Base-by-base conservation (phyloP, 768 basidiomycete species). In the Phanerodontia chrysosporium region DNA sequence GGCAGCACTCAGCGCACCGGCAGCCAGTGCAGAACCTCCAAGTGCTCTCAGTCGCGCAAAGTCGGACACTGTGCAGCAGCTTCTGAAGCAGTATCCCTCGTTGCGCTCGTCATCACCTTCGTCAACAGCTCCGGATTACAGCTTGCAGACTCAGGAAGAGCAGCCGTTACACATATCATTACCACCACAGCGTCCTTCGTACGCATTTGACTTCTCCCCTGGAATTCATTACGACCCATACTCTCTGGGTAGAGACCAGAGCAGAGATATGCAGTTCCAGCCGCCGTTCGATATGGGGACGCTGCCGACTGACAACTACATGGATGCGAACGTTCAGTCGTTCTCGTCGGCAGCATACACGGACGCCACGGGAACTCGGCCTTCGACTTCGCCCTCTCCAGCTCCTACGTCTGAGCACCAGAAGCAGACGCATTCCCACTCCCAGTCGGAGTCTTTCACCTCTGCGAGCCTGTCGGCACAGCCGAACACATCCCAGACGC, bases 151-250 rank as follows among this genome's bases (percentile, higher is more conserved):
- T 8, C 51, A 52, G 27, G 49, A 60, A 9, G 57, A 57, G 36
- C 60, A 49, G 36, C 22, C 52, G 21, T 65, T 58, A 49, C 72
- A 75, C 60, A 73, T 74, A 18, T 66, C 72, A 24, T 62, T 76
- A 28, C 73, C 75, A 18, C 42, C 55, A 24, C 62, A 67, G 12
- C 73, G 75, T 24, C 76, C 75, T 46, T 65, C 69, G 52, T 70
- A 74, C 51, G 73, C 75, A 57, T 78, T 72, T 63, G 75, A 73
- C 24, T 73, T 74, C 42, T 58, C 73, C 21, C 74, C 77, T 3
- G 70, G 66, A 28, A 69, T 74, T 29, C 76, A 74, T 8, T 75
- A 72, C 44, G 76, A 76, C 36, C 54, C 67, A 28, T 74, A 71
- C 61, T 62, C 22, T 32, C 59, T 32, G 57, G 51, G 44, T 29